Evolutionary conservation across 345 rosid genomes (phyloP), one percentile per base, ranked within the genome.

Genomic region (Dipteronia dyeriana): DNA sequence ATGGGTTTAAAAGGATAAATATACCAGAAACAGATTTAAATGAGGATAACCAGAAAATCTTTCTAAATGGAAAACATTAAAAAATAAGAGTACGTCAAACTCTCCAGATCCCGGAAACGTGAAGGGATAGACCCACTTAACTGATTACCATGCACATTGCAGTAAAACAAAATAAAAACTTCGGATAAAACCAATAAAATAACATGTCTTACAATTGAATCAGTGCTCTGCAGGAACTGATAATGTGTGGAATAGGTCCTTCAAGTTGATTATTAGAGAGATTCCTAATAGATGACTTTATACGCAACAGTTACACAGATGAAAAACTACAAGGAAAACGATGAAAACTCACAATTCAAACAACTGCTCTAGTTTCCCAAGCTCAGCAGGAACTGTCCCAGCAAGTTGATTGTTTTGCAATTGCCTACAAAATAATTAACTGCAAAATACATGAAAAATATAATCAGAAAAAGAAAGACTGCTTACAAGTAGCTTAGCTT

Each of bases 401-500:
- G 81, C 83, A 1, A 96, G 86, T 57, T 87, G 68, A 73, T 96
- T 96, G 62, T 87, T 89, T 47, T 92, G 93, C 77, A 96, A 80
- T 79, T 96, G 98, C 87, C 99, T 96, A 79, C 60, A 71, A 68
- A 66, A 70, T 0, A 26, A 25, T 3, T 11, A 22, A 9, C 9
- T 66, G 29, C 16, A 68, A 2, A 39, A n/a, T 29, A 20, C 51
- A 12, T 11, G 16, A 13, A 19, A 14, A 2, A 5, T 3, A n/a
- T 10, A 56, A 12, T 12, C 3, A 43, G 11, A 54, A 16, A 22
- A 12, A 23, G 23, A 51, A 31, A 5, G 19, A 34, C 9, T 65
- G 57, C 96, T 85, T 79, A 96, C 99, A 96, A 80, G 75, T 96
- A 96, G 84, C 99, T 96, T 71, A 96, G 95, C 45, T 82, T 92